Evolutionary conservation across 1,284 basidiomycete genomes (phyloP).

Genomic region (Cryptococcus depauperatus): DNA sequence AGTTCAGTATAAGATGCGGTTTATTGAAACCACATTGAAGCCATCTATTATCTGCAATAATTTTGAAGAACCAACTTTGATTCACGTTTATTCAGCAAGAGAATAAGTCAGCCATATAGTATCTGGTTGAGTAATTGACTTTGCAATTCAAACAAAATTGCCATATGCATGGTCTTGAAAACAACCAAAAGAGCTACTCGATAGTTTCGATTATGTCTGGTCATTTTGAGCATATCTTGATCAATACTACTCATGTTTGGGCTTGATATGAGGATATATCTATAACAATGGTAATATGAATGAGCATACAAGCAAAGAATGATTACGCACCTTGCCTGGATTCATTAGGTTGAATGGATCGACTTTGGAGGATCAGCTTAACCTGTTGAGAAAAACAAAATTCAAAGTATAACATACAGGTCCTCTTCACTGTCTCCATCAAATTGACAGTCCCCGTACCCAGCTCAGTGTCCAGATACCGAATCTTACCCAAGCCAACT

Average conservation of each 20-base stretch:
- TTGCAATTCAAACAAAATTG: no score
- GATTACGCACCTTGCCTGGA: constrained; percentile 56
- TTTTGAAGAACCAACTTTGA: no score
- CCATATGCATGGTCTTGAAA: no score
- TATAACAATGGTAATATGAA: background rate
- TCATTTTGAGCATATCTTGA: no score
- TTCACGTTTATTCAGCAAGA: no score
- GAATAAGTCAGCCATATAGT: no score
- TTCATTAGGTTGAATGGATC: constrained; percentile 73
- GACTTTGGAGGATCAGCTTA: constrained; percentile 39
- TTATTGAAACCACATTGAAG: no score
- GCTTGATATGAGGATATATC: constrained; percentile 40
- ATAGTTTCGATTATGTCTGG: no score
- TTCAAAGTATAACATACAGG: constrained; percentile 29
- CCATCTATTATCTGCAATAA: no score
- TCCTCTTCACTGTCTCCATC: constrained; percentile 68
- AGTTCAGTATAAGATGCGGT: no score
- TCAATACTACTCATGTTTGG: constrained; percentile 11
- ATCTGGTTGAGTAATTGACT: no score
- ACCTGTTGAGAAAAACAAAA: background rate
- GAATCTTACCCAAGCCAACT: constrained; percentile 68
- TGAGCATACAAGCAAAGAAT: background rate
- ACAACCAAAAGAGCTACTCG: no score
- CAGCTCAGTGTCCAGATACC: constrained; percentile 59
- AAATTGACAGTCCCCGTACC: constrained; percentile 66